A percentile compares a stretch with the other conserved stretches of the same genome.
Evolutionary conservation across 78 protist genomes (phyloP).

Genomic region (Dictyostelium discoideum): DNA sequence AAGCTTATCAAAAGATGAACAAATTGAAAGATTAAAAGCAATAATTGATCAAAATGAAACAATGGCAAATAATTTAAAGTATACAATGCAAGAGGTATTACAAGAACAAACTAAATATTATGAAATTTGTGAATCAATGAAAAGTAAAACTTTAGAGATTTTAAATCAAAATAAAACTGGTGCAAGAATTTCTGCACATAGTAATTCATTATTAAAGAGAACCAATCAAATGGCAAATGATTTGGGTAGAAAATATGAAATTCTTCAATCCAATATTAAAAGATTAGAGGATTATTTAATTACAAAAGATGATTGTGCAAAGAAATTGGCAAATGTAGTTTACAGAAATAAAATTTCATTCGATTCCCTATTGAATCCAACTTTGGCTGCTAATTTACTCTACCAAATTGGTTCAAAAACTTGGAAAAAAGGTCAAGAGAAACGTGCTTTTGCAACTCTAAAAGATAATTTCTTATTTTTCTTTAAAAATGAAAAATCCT

Average conservation of each 20-base stretch:
- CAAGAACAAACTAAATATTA: constrained; percentile 45
- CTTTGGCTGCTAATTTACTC: constrained; percentile 36
- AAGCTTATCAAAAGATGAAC: not conserved
- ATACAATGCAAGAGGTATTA: constrained; percentile 5
- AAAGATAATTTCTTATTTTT: constrained; percentile 68
- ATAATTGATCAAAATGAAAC: constrained; percentile 43
- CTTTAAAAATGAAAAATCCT: constrained; percentile 63
- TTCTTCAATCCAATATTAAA: constrained; percentile 23
- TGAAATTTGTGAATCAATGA: constrained; percentile 11
- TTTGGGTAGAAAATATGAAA: constrained; percentile 50
- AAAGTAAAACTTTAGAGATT: constrained; percentile 22
- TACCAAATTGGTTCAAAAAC: constrained; percentile 57
- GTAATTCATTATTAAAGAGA: constrained; percentile 46
- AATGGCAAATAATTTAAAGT: constrained; percentile 14
- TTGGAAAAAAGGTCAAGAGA: constrained; percentile 79
- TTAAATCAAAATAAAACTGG: constrained; percentile 66
- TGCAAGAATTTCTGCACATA: constrained; percentile 70
- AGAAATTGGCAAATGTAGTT: constrained; percentile 67
- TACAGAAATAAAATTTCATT: constrained; percentile 51
- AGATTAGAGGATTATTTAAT: constrained; percentile 60
- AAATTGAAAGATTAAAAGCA: constrained; percentile 26
- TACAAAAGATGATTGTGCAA: constrained; percentile 76
- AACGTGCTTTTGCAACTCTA: constrained; percentile 42
- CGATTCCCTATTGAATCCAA: constrained; percentile 59
- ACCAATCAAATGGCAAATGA: constrained; percentile 80